Evolutionary conservation across 257 asterid species (phyloP).

Genomic region (Solanum ossicruentum): DNA sequence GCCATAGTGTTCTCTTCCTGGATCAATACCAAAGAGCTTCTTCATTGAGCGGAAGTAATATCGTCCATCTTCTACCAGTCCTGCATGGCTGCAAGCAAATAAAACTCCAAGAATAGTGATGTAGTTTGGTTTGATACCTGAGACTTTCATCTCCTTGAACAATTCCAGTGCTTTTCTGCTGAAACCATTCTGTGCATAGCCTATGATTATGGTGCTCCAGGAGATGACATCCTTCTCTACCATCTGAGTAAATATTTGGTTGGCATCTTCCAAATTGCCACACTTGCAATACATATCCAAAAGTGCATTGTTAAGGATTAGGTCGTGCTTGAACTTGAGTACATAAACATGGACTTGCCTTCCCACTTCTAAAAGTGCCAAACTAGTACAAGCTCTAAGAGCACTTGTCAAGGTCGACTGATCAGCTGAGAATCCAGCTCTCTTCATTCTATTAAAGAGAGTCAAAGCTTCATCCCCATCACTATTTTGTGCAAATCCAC

Average conservation of each 20-base stretch:
- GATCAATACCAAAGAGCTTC: conserved; percentile 52
- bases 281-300: conserved; percentile 91
- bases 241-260: conserved; percentile 47
- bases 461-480: conserved; percentile 62
- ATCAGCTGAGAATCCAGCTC: conserved; percentile 46
- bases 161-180: conserved; percentile 56
- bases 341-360: conserved; percentile 78
- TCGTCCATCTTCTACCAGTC: conserved; percentile 56
- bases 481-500: conserved; percentile 86
- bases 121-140: conserved; percentile 50
- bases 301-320: conserved; percentile 76
- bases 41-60: conserved; percentile 59
- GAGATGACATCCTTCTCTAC: conserved; percentile 65
- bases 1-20: conserved; percentile 79
- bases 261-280: conserved; percentile 66
- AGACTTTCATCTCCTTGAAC: conserved; percentile 50
- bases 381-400: conserved; percentile 76
- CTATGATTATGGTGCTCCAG: conserved; percentile 94
- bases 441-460: conserved; percentile 65
- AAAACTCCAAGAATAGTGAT: conserved; percentile 71
- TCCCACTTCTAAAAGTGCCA: conserved; percentile 73
- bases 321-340: conserved; percentile 57
- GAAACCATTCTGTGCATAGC: conserved; percentile 88
- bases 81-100: conserved; percentile 93
- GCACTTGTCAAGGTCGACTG: conserved; percentile 72